Conservation (phyloP, 805 yeast genomes). For the Metschnikowia koreensis region DNA sequence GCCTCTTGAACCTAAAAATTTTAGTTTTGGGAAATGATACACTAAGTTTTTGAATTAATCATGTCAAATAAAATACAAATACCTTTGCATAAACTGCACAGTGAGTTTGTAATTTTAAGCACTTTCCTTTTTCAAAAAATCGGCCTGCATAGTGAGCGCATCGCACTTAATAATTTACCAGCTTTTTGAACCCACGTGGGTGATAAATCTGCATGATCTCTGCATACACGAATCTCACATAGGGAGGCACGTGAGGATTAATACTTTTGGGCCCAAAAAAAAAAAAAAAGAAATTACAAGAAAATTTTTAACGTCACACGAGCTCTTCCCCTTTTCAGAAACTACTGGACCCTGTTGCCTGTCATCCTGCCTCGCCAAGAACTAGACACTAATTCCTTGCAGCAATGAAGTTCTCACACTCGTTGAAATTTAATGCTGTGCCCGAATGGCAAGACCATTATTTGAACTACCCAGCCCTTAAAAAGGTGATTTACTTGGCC, state of each 20-base stretch:
- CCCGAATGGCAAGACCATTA: slow-evolving; percentile 53
- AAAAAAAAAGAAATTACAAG: slow-evolving; percentile 1
- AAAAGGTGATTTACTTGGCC: slow-evolving; percentile 54
- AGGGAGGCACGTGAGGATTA: background rate
- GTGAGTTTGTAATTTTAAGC: too few species aligned
- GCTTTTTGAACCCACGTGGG: slow-evolving; percentile 3
- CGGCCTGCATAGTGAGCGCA: background rate
- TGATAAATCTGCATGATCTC: background rate
- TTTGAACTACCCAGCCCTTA: slow-evolving; percentile 47
- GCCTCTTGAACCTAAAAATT: too few species aligned
- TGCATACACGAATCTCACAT: background rate
- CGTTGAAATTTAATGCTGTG: slow-evolving; percentile 50
- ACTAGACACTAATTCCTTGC: background rate
- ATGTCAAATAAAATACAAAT: too few species aligned
- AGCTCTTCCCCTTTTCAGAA: slow-evolving; percentile 4
- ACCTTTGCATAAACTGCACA: too few species aligned
- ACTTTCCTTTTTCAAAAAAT: background rate
- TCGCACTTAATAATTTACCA: background rate
- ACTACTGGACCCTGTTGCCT: background rate
- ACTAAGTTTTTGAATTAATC: too few species aligned
- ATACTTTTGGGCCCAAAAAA: background rate
- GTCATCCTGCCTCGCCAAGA: slow-evolving; percentile 4
- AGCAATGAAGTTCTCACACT: slow-evolving; percentile 49
- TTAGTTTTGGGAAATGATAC: too few species aligned
- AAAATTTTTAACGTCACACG: slow-evolving; percentile 8